Percentiles rank a stretch among this genome's conserved stretches.
Conservation (phyloP, 2,329 filamentous ascomycete species). For the Ceratocystis smalleyi region DNA sequence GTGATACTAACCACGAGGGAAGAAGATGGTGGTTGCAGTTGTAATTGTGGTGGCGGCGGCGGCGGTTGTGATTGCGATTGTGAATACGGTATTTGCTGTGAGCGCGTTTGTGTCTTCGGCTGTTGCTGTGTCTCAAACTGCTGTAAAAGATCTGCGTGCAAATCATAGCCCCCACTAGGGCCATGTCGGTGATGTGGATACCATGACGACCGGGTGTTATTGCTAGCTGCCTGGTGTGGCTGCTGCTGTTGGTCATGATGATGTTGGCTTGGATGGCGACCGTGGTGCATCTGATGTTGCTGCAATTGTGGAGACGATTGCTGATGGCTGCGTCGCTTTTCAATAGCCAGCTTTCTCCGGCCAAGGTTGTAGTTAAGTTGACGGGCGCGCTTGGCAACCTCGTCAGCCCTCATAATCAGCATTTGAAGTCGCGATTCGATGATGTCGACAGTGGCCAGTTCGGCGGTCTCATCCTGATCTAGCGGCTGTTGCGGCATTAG, state of each 20-base stretch:
- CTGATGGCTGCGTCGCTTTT: constrained; percentile 40
- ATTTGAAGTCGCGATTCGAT: constrained; percentile 62
- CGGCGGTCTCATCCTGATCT: constrained; percentile 72
- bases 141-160: constrained; percentile 40
- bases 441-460: constrained; percentile 70
- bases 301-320: constrained; percentile 14
- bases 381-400: constrained; percentile 45
- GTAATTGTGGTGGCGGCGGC: background rate
- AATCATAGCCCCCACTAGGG: constrained; percentile 26
- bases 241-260: background rate
- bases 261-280: constrained; percentile 2
- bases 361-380: constrained; percentile 71
- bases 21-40: background rate
- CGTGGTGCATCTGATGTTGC: constrained; percentile 7
- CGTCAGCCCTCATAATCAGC: constrained; percentile 67
- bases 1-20: constrained; percentile 11
- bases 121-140: constrained; percentile 28
- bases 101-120: background rate
- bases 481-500: constrained; percentile 64
- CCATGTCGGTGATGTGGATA: constrained; percentile 14
- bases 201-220: constrained; percentile 12
- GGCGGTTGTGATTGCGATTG: background rate
- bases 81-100: background rate
- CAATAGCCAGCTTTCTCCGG: constrained; percentile 57
- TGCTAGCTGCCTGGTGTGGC: background rate